phyloP scores from a whole-genome alignment of 108 stramenopile species.

The Bacterosira constricta region DNA sequence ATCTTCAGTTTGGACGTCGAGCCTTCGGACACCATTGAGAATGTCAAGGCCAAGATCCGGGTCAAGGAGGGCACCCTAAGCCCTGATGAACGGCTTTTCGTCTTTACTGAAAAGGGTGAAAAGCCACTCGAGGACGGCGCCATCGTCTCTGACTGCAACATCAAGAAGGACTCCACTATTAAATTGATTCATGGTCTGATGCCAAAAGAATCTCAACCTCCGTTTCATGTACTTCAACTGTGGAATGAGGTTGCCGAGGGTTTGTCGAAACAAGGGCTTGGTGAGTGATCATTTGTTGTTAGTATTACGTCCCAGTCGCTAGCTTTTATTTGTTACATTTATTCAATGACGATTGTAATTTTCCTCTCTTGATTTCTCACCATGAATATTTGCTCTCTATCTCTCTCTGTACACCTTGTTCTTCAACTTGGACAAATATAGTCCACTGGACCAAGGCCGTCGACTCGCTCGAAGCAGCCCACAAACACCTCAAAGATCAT shows the following conservation, averaged over 20 bases:
- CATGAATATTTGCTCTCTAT: too few species aligned
- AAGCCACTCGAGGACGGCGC: conserved; percentile 5
- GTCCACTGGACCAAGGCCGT: conserved; percentile 84
- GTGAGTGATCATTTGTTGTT: too few species aligned
- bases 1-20: too few species aligned
- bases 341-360: too few species aligned
- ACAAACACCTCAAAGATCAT: conserved; percentile 6
- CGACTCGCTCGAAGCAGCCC: conserved; percentile 63
- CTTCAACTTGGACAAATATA: too few species aligned
- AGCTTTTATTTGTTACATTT: too few species aligned
- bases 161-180: conserved; percentile 69
- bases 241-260: conserved; percentile 79
- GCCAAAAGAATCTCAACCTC: too few species aligned
- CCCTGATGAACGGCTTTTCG: not conserved
- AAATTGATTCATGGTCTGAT: conserved; percentile 86
- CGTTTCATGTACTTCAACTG: conserved; percentile 37
- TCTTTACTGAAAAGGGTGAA: not conserved
- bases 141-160: conserved; percentile 60
- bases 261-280: conserved; percentile 69
- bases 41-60: too few species aligned
- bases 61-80: not conserved
- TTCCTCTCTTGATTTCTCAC: too few species aligned
- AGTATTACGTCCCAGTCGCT: too few species aligned
- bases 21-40: too few species aligned
- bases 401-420: too few species aligned